Evolutionary conservation across 1,284 basidiomycete species (phyloP).

Genomic region (Porogramme epimiltina): DNA sequence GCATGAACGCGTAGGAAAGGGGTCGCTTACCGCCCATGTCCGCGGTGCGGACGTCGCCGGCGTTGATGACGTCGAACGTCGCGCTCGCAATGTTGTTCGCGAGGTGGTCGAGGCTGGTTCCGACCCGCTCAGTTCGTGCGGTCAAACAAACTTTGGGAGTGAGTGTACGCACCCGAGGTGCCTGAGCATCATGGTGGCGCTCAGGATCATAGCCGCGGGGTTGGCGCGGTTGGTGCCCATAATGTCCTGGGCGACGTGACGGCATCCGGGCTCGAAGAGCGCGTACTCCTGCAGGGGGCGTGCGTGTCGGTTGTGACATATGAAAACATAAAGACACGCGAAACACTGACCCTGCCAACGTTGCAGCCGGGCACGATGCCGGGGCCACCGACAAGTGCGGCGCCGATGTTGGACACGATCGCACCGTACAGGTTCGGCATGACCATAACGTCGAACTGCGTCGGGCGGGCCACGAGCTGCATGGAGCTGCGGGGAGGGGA

Average conservation of each 20-base stretch:
- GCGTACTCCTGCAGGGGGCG: constrained; percentile 79
- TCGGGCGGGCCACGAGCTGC: constrained; percentile 95
- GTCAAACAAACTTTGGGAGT: neutral
- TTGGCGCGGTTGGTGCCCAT: constrained; percentile 98
- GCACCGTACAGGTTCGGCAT: constrained; percentile 98
- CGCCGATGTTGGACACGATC: constrained; percentile 98
- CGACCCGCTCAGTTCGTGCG: neutral
- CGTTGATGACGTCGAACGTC: constrained; percentile 92
- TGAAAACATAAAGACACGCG: neutral
- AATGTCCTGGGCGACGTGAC: constrained; percentile 97
- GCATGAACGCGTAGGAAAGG: neutral
- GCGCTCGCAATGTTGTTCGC: constrained; percentile 95
- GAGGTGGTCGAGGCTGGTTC: constrained; percentile 82
- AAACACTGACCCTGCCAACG: constrained; percentile 79
- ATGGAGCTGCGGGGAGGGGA: constrained; percentile 71
- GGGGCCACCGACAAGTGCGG: constrained; percentile 96
- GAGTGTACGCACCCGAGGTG: constrained; percentile 84
- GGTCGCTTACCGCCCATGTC: constrained; percentile 87
- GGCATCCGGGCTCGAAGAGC: constrained; percentile 98
- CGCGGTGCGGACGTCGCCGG: constrained; percentile 88
- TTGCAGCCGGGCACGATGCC: constrained; percentile 99
- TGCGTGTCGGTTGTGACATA: constrained; percentile 1
- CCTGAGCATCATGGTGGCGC: constrained; percentile 97
- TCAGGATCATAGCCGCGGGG: constrained; percentile 97
- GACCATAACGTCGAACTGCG: constrained; percentile 99